Conservation (phyloP, 2,329 filamentous ascomycete species). For the Verticillium isaacii region DNA sequence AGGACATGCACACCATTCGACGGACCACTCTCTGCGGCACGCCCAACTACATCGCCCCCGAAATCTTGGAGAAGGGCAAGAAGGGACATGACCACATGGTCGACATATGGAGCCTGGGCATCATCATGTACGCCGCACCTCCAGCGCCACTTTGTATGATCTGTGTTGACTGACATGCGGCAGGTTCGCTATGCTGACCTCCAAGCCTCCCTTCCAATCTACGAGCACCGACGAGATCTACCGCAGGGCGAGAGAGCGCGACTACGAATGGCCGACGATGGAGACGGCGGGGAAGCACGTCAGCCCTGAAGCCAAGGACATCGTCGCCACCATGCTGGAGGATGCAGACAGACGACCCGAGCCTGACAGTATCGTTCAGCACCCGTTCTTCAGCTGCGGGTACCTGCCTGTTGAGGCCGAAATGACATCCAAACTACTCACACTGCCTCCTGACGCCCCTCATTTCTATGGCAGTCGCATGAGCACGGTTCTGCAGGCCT, state of each 20-base stretch:
- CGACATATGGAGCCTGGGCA: conserved; percentile 95
- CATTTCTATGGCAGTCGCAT: conserved; percentile 51
- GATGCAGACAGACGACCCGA: conserved; percentile 71
- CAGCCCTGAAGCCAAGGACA: conserved; percentile 69
- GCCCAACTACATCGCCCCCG: conserved; percentile 96
- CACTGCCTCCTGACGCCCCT: conserved; percentile 51
- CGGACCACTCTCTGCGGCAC: conserved; percentile 94
- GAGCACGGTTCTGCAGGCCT: conserved; percentile 35
- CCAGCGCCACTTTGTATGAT: not conserved
- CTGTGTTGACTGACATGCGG: conserved; percentile 15
- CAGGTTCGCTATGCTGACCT: conserved; percentile 93
- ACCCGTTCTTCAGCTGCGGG: conserved; percentile 73
- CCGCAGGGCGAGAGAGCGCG: conserved; percentile 61
- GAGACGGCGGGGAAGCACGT: conserved; percentile 65
- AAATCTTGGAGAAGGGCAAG: conserved; percentile 90
- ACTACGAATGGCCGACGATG: conserved; percentile 74
- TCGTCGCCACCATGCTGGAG: conserved; percentile 71
- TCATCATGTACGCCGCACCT: conserved; percentile 71
- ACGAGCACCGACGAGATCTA: conserved; percentile 85
- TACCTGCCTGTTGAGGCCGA: conserved; percentile 63
- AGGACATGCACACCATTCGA: conserved; percentile 77
- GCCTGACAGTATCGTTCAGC: conserved; percentile 73
- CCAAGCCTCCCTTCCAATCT: conserved; percentile 94
- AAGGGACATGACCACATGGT: conserved; percentile 97
- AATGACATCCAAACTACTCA: conserved; percentile 54